A percentile compares a stretch with the other conserved stretches of the same genome.
Conservation (phyloP, 192 early-diverging fungal genomes). For the Linnemannia hyalina region DNA sequence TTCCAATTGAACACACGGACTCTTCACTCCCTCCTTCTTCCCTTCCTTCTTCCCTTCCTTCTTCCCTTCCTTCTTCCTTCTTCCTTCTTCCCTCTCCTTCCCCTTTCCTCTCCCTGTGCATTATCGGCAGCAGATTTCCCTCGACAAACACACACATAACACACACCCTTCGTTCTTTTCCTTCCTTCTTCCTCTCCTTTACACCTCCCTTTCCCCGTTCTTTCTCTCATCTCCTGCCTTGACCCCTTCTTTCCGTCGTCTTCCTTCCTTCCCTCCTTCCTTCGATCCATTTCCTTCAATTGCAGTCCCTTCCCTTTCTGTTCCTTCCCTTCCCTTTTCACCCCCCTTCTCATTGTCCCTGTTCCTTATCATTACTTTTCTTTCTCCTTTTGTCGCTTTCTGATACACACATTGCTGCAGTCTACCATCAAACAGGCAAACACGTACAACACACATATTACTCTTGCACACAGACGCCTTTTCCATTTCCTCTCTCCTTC, state of each 20-base stretch:
- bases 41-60: not conserved
- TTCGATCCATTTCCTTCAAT: too few relatives aligned
- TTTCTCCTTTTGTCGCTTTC: slow-evolving; percentile 4
- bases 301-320: not conserved
- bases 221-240: not conserved
- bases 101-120: too few relatives aligned
- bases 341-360: not conserved
- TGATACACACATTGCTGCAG: not conserved
- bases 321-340: not conserved
- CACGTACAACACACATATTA: not conserved
- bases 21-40: not conserved
- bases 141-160: too few relatives aligned
- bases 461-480: not conserved
- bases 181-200: not conserved
- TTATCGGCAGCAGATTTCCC: too few relatives aligned
- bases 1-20: too few relatives aligned
- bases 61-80: not conserved
- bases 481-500: not conserved
- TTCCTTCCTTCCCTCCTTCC: not conserved
- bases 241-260: not conserved
- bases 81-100: not conserved
- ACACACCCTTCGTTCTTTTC: too few relatives aligned
- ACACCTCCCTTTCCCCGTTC: not conserved
- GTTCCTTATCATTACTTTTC: not conserved
- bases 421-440: slow-evolving; percentile 5